Evolutionary conservation across 768 basidiomycete genomes (phyloP), one percentile per base, ranked within the genome.

Genomic region (Russula abietina): DNA sequence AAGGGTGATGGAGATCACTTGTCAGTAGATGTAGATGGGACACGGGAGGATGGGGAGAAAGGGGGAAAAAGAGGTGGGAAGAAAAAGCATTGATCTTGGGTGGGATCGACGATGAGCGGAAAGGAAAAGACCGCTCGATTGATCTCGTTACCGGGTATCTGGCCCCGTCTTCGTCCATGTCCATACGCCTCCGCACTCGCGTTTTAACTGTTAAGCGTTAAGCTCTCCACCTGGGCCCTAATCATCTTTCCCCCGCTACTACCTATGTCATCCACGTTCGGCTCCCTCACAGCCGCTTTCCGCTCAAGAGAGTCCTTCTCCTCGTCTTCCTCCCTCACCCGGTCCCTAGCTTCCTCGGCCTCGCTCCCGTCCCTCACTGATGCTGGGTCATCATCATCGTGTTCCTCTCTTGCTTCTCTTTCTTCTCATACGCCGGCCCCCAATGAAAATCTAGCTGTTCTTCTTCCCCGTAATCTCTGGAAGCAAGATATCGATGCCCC

Each of bases 361-460:
- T 68, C 70, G 2, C 61, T 69, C 7, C 67, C 61, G 14, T 70
- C 72, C 0, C 69, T 66, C 52, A 66, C 61, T 39, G 68, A 70
- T 61, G 24, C 61, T 45, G 52, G 66, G 28, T 71, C 72, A n/a
- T 66, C 72, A 6, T 66, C 69, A 26, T 66, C 69, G 39, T 70
- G 69, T 14, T 66, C 70, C 19, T 66, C 65, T n/a, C 39, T 65
- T 2, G 62, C 68, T n/a, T 62, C 60, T 8, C 53, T 60, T 17
- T 55, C 61, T 10, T 46, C 41, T 24, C 39, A 32, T 11, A 64
- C 69, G 22, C 70, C 68, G 2, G 74, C 74, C 0, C 64, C 65
- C 58, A 88, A 90, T 72, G 86, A 90, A 73, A 88, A 91, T 68
- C 81, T 91, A 28, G 89, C 89, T 22, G 87, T 91, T 36, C 77